A percentile compares a stretch with the other conserved stretches of the same genome.
Conservation (phyloP, 2,329 filamentous ascomycete genomes). For the Epichloe festucae region DNA sequence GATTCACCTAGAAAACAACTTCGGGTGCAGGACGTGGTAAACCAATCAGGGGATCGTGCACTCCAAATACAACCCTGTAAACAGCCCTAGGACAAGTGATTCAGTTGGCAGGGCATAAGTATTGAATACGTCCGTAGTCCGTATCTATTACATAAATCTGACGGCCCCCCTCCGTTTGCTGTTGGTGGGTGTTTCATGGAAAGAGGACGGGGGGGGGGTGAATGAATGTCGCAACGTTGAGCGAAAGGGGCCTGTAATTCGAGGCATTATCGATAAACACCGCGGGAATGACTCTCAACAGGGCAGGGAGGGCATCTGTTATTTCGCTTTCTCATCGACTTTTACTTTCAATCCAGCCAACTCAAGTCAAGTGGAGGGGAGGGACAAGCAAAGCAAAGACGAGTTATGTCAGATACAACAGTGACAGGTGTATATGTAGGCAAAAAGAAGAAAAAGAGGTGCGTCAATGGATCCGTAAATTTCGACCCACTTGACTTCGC, state of each 20-base stretch:
- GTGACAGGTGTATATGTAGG: too few species aligned
- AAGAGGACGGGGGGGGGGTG: neutral
- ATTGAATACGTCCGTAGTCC: too few species aligned
- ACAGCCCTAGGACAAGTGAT: neutral
- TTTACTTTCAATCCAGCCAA: too few species aligned
- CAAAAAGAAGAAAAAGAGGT: neutral
- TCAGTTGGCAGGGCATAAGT: neutral
- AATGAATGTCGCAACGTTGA: neutral
- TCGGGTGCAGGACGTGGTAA: too few species aligned
- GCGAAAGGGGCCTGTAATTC: too few species aligned
- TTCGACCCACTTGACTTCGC: constrained; percentile 13
- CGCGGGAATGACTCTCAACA: neutral
- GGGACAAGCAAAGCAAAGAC: neutral
- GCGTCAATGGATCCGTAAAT: constrained; percentile 11
- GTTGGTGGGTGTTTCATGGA: constrained; percentile 1
- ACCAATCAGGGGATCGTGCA: too few species aligned
- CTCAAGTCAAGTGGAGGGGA: neutral
- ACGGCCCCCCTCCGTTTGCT: neutral
- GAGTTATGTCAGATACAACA: too few species aligned
- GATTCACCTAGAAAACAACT: neutral
- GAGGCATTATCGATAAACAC: too few species aligned
- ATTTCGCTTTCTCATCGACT: too few species aligned
- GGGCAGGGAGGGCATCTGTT: too few species aligned
- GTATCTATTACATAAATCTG: too few species aligned
- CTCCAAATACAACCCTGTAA: neutral